These are phyloP conservation scores for Kurtzmaniella quercitrusa DNA, from an alignment of 1,139 yeast species.

Conservation along the genomic window DNA sequence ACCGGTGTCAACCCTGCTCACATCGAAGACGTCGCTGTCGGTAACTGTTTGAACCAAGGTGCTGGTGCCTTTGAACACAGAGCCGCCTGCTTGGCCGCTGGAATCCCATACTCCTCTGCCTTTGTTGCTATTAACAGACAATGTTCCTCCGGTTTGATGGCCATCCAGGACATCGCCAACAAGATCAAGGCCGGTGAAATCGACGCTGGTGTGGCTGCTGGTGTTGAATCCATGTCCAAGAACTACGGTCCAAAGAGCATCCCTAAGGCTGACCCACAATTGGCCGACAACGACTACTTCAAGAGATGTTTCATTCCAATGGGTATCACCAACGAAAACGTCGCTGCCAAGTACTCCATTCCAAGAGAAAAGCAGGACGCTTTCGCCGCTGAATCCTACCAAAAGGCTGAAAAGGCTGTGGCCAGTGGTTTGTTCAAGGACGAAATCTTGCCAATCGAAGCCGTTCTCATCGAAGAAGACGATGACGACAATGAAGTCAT, in stretches of 20 bases:
- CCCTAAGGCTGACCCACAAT: conserved; percentile 54
- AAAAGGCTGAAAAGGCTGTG: conserved; percentile 75
- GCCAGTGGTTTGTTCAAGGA: conserved; percentile 70
- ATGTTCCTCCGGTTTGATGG: conserved; percentile 91
- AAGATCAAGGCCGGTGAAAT: conserved; percentile 85
- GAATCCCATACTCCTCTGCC: conserved; percentile 56
- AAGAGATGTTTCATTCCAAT: conserved; percentile 74
- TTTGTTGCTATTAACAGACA: conserved; percentile 86
- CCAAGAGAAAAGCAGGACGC: conserved; percentile 75
- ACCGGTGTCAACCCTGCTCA: conserved; percentile 59
- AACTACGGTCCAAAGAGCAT: conserved; percentile 75
- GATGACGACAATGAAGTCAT: conserved; percentile 43
- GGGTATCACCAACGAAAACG: conserved; percentile 88
- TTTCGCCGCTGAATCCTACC: conserved; percentile 83
- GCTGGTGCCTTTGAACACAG: conserved; percentile 93
- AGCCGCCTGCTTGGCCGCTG: conserved; percentile 59
- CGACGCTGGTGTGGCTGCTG: conserved; percentile 85
- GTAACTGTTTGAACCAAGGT: conserved; percentile 85
- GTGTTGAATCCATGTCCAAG: conserved; percentile 88
- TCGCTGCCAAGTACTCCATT: conserved; percentile 58
- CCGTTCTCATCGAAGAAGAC: conserved; percentile 46
- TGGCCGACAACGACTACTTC: conserved; percentile 42
- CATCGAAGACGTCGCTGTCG: conserved; percentile 81
- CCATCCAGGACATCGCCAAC: conserved; percentile 84
- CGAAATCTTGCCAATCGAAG: conserved; percentile 77